Conservation (phyloP, 495 filamentous ascomycete species). For the Xylaria scruposa region DNA sequence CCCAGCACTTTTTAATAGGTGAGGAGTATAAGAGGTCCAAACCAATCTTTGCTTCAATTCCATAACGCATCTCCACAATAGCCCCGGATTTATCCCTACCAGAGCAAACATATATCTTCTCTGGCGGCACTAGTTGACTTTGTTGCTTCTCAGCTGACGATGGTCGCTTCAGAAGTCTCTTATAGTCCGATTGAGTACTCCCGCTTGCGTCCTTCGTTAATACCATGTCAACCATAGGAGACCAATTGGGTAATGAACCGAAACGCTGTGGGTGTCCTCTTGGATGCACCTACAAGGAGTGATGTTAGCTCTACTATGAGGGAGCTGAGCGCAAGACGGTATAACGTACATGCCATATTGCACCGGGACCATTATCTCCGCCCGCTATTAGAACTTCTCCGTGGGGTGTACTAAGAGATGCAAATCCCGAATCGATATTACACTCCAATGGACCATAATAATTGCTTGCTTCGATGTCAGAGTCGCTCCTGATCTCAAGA, state of each 20-base stretch:
- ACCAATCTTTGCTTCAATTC: conserved; percentile 70
- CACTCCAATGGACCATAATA: conserved; percentile 65
- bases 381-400: conserved; percentile 81
- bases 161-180: neutral
- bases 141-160: neutral
- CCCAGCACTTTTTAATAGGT: conserved; percentile 54
- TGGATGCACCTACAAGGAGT: conserved; percentile 40
- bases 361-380: conserved; percentile 82
- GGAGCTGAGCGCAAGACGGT: conserved; percentile 9
- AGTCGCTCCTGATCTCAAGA: conserved; percentile 65
- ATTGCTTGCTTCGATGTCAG: conserved; percentile 54
- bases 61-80: conserved; percentile 73
- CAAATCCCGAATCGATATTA: conserved; percentile 71
- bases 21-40: conserved; percentile 56
- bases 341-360: conserved; percentile 70
- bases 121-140: conserved; percentile 38
- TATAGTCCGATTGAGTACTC: conserved; percentile 2
- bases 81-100: conserved; percentile 65
- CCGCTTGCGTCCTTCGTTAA: conserved; percentile 48
- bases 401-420: conserved; percentile 55
- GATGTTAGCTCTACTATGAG: conserved; percentile 29
- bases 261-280: conserved; percentile 54
- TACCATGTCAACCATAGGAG: conserved; percentile 76
- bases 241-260: conserved; percentile 74
- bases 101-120: conserved; percentile 64